Evolutionary conservation across 2,329 filamentous ascomycete genomes (phyloP).

Genomic region (Elsinoe necatrix): DNA sequence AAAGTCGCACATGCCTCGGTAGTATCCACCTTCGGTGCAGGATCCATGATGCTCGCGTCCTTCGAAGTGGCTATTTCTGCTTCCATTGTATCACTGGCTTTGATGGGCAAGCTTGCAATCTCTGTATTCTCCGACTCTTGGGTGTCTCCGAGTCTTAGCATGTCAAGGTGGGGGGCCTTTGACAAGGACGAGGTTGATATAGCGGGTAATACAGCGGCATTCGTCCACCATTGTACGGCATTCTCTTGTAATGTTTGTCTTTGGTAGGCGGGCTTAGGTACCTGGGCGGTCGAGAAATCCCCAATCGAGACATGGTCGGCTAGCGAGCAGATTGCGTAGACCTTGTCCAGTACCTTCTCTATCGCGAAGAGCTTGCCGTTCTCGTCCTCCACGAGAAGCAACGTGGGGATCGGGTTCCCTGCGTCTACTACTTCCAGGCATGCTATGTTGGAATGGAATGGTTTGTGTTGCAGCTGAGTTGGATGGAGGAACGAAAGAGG

Average conservation of each 20-base stretch:
- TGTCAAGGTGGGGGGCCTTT: conserved; percentile 16
- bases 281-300: background rate
- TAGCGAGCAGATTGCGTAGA: conserved; percentile 62
- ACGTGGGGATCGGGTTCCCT: conserved; percentile 40
- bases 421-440: conserved; percentile 50
- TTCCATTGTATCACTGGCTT: background rate
- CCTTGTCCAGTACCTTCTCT: conserved; percentile 53
- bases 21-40: conserved; percentile 8
- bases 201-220: background rate
- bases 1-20: conserved; percentile 45
- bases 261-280: background rate
- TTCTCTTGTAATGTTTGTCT: background rate
- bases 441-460: conserved; percentile 54
- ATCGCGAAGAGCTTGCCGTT: conserved; percentile 50
- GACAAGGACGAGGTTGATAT: background rate
- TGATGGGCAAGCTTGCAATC: background rate
- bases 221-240: background rate
- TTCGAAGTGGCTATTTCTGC: background rate
- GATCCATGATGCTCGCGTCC: too few species aligned
- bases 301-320: conserved; percentile 55
- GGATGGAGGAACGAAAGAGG: conserved; percentile 56
- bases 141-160: background rate
- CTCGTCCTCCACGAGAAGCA: conserved; percentile 53
- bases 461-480: conserved; percentile 42
- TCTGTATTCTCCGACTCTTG: background rate